Evolutionary conservation across 176 grass and related monocot species (phyloP), one percentile per base, ranked within the genome.

Genomic region (Pontederia paniculata): DNA sequence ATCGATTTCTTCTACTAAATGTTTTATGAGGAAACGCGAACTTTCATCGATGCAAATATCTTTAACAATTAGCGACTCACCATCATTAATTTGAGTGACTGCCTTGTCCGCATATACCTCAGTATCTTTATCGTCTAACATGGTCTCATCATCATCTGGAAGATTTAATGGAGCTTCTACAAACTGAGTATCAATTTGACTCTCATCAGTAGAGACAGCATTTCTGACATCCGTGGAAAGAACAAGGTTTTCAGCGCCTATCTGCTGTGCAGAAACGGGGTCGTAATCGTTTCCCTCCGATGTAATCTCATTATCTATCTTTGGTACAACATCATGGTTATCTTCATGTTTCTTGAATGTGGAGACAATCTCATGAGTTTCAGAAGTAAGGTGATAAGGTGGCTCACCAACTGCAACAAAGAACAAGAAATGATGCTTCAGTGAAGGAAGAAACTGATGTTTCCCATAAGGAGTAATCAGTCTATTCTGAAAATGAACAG

Each of bases 41-140:
- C 20, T 14, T 46, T 70, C 67, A 48, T 70, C 67, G 3, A 70
- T 43, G 20, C 67, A 48, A n/a, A 70, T 70, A 52, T 70, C 67
- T 55, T 48, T 70, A 19, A 58, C 54, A 23, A 58, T 48, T n/a
- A 42, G 42, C 19, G 3, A 15, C 3, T n/a, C 19, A 49, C 25
- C 15, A 15, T 14, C 64, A 41, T 57, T 21, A 17, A 69, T 28
- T 45, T 69, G 19, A 10, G 12, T 57, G 28, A 69, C 52, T 57
- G 52, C 7, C 28, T 37, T 37, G 28, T 37, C 28, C 7, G 1
- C 28, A 37, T 37, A 37, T 37, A 37, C 28, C 28, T 37, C 28
- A 1, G 0, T 37, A 37, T 37, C 28, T 37, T 37, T 37, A 37
- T 37, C 1, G 28, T 5, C 28, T 37, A 37, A 37, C 7, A 2